Percentiles rank a stretch among this genome's conserved stretches.
Evolutionary conservation across 2,329 filamentous ascomycete genomes (phyloP).

Genomic region (Paracorniculantispora psalliotae): DNA sequence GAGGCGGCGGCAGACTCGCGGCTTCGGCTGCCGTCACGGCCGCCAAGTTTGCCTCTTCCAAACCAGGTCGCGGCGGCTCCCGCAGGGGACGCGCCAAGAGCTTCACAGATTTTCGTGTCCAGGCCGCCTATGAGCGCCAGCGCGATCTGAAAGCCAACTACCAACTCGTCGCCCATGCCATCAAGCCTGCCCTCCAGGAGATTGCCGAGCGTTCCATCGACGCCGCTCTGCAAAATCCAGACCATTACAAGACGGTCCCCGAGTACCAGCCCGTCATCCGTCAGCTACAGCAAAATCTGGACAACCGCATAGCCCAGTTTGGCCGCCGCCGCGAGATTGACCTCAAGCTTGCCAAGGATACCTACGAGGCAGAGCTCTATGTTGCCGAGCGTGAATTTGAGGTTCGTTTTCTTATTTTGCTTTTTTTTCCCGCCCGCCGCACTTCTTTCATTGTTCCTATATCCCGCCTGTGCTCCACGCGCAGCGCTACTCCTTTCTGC

Average conservation of each 20-base stretch:
- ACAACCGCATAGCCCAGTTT: slow-evolving; percentile 27
- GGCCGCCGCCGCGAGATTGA: slow-evolving; percentile 30
- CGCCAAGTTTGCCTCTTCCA: slow-evolving; percentile 30
- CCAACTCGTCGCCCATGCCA: slow-evolving; percentile 54
- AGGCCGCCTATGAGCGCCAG: slow-evolving; percentile 58
- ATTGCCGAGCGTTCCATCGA: slow-evolving; percentile 57
- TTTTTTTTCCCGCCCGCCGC: not conserved
- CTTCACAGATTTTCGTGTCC: slow-evolving; percentile 49
- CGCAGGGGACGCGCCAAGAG: slow-evolving; percentile 51
- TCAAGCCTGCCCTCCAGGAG: slow-evolving; percentile 62
- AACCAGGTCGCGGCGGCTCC: slow-evolving; percentile 33
- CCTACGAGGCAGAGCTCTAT: slow-evolving; percentile 28
- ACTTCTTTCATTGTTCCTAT: not conserved
- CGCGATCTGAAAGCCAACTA: slow-evolving; percentile 62
- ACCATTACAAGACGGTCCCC: slow-evolving; percentile 46
- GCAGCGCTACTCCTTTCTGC: slow-evolving; percentile 12
- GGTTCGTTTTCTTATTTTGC: slow-evolving; percentile 29
- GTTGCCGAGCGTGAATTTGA: slow-evolving; percentile 31
- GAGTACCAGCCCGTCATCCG: slow-evolving; percentile 49
- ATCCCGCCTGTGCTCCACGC: slow-evolving; percentile 4
- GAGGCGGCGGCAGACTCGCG: slow-evolving; percentile 20
- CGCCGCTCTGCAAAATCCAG: slow-evolving; percentile 49
- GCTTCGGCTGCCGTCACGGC: slow-evolving; percentile 27
- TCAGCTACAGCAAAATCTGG: slow-evolving; percentile 38
- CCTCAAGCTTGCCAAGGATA: slow-evolving; percentile 34